Conservation (phyloP, 2,329 filamentous ascomycete genomes). For the Fonsecaea multimorphosa region DNA sequence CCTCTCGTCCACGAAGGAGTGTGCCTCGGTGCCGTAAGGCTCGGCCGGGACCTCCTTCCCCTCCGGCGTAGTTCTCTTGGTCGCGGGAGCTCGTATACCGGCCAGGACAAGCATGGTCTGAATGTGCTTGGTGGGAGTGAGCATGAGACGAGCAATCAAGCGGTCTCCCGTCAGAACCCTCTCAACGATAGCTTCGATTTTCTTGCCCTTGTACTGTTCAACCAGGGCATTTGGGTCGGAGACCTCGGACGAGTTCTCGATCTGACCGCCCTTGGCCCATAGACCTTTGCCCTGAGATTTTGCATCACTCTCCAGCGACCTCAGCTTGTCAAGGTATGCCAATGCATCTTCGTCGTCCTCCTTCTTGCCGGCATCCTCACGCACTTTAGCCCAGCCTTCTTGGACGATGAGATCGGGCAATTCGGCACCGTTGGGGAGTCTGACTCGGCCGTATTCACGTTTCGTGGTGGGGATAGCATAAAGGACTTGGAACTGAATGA, state of each 20-base stretch:
- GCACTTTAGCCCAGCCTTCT: conserved; percentile 89
- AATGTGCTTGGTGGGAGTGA: conserved; percentile 81
- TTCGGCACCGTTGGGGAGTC: conserved; percentile 74
- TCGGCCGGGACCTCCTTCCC: conserved; percentile 84
- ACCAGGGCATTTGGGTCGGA: conserved; percentile 76
- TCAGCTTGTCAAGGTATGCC: conserved; percentile 76
- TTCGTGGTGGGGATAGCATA: conserved; percentile 81
- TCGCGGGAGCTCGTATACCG: conserved; percentile 87
- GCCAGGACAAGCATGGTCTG: conserved; percentile 89
- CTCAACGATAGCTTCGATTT: conserved; percentile 85
- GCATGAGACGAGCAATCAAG: conserved; percentile 78
- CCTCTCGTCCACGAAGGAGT: conserved; percentile 82
- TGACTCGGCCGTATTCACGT: conserved; percentile 79
- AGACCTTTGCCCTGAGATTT: conserved; percentile 80
- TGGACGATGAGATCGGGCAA: conserved; percentile 84
- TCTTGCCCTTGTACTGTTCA: conserved; percentile 82
- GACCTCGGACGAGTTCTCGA: conserved; percentile 82
- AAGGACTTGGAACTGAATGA: conserved; percentile 80
- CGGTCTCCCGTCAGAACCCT: conserved; percentile 90
- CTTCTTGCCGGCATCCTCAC: conserved; percentile 91
- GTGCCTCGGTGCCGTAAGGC: conserved; percentile 86
- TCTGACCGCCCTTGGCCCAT: conserved; percentile 70
- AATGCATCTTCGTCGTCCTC: conserved; percentile 79
- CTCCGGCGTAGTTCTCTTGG: conserved; percentile 79
- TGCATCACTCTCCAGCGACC: conserved; percentile 76